Evolutionary conservation across 1,284 basidiomycete genomes (phyloP), one percentile per base, ranked within the genome.

Genomic region (Calocybe gambosa): DNA sequence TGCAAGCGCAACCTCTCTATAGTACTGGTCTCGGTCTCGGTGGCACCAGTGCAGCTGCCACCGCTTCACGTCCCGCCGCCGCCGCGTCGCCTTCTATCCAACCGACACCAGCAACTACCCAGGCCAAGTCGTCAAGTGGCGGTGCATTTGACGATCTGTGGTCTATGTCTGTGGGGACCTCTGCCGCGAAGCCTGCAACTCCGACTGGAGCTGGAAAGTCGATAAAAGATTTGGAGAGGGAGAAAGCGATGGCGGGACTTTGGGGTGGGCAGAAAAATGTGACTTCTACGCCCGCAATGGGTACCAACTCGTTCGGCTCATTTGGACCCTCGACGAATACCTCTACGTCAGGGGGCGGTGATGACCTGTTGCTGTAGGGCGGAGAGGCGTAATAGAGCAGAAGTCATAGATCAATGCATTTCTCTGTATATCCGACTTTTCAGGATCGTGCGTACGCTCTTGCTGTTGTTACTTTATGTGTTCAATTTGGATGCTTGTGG

Each of bases 91-190:
- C 29, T 31, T 34, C 52, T 15, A 46, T 59, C 2, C 49, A 56
- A 20, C 51, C 60, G 7, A 49, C 54, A 5, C 61, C 54, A 4
- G 58, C 41, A 51, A 34, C 45, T 15, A 29, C 42, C 19, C 45
- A 48, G 31, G 37, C 51, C 13, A 52, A 52, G 28, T 39, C 54
- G 1, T 39, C 43, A 61, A 51, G 43, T 61, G 57, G 65, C 61
- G 57, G 65, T 45, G 53, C 71, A 52, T 97, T 97, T 59, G 94
- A 95, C 56, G 93, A 97, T 62, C 67, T 97, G 50, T 97, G 91
- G 89, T 80, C 80, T 15, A 76, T 93, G 70, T 90, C 89, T 1
- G 75, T 95, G 16, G 85, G 86, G 26, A 61, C 69, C 2, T 60
- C 59, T 18, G 39, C 63, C 2, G 47, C 60, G 34, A 70, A 71